A percentile compares a stretch with the other conserved stretches of the same genome.
Conservation (phyloP, 2,329 filamentous ascomycete species). For the Aspergillus costaricaensis region DNA sequence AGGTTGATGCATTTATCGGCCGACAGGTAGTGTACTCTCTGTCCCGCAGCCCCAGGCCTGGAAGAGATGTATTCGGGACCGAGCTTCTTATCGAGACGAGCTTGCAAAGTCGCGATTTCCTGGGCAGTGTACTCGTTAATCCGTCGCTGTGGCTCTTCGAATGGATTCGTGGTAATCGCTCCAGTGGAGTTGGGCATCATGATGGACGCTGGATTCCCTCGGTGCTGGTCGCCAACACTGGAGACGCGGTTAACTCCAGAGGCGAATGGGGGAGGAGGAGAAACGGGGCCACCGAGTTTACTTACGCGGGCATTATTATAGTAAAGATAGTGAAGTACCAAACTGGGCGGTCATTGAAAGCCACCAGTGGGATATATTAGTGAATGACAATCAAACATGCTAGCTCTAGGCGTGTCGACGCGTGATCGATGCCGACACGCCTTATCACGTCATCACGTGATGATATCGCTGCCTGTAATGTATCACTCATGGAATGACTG, state of each 20-base stretch:
- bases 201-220: conserved; percentile 44
- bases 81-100: conserved; percentile 85
- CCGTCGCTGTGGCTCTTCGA: conserved; percentile 68
- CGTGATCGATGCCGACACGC: conserved; percentile 26
- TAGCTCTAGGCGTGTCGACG: conserved; percentile 12
- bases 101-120: conserved; percentile 85
- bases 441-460: conserved; percentile 39
- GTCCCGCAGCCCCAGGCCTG: conserved; percentile 76
- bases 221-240: conserved; percentile 72
- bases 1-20: conserved; percentile 95
- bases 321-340: conserved; percentile 11
- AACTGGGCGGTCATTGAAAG: conserved; percentile 9
- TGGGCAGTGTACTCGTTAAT: conserved; percentile 83
- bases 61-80: conserved; percentile 95
- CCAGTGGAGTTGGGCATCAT: conserved; percentile 39
- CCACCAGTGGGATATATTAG: neutral
- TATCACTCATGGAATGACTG: neutral
- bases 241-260: conserved; percentile 25
- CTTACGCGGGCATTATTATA: conserved; percentile 52
- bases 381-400: neutral
- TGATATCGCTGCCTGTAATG: conserved; percentile 2
- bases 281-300: neutral
- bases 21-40: conserved; percentile 90
- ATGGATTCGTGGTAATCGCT: conserved; percentile 67
- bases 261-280: neutral